A percentile compares a stretch with the other conserved stretches of the same genome.
Evolutionary conservation across 345 rosid genomes (phyloP).

Genomic region (Sapria himalayana): DNA sequence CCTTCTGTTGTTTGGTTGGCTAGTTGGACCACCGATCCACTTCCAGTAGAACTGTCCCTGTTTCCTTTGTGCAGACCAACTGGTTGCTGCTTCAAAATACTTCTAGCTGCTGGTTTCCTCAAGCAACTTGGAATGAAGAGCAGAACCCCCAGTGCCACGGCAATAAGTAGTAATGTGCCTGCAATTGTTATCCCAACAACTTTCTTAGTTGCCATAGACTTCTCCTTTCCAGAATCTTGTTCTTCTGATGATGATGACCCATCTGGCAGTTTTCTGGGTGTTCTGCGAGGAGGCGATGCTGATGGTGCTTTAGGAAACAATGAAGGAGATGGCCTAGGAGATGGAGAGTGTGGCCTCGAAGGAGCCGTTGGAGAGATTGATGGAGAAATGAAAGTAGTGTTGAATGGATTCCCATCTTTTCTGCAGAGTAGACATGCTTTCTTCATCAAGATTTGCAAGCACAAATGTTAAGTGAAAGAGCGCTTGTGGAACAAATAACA

Average conservation of each 20-base stretch:
- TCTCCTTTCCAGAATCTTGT: constrained; percentile 23
- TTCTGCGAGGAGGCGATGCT: constrained; percentile 17
- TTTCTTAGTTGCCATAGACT: constrained; percentile 25
- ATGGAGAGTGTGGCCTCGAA: constrained; percentile 14
- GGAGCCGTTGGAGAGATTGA: constrained; percentile 22
- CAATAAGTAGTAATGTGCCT: constrained; percentile 27
- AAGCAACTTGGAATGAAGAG: constrained; percentile 39
- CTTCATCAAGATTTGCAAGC: constrained; percentile 8
- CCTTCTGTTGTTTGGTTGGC: constrained; percentile 48
- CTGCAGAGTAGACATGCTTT: constrained; percentile 32
- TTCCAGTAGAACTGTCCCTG: constrained; percentile 36
- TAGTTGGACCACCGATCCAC: constrained; percentile 18
- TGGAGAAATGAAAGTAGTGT: constrained; percentile 31
- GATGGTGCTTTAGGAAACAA: constrained; percentile 6
- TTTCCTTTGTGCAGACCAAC: constrained; percentile 45
- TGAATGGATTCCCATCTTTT: constrained; percentile 66
- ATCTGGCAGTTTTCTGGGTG: constrained; percentile 32
- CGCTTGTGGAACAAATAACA: too few relatives aligned
- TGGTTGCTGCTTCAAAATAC: constrained; percentile 40
- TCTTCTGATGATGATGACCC: constrained; percentile 37
- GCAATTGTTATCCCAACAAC: constrained; percentile 66
- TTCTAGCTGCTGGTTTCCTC: constrained; percentile 20
- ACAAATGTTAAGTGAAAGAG: neutral
- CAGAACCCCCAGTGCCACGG: constrained; percentile 29
- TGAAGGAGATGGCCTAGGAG: constrained; percentile 16